A percentile compares a stretch with the other conserved stretches of the same genome.
Evolutionary conservation across 202 grass and related monocot species (phyloP).

Genomic region (Musa balbisiana): DNA sequence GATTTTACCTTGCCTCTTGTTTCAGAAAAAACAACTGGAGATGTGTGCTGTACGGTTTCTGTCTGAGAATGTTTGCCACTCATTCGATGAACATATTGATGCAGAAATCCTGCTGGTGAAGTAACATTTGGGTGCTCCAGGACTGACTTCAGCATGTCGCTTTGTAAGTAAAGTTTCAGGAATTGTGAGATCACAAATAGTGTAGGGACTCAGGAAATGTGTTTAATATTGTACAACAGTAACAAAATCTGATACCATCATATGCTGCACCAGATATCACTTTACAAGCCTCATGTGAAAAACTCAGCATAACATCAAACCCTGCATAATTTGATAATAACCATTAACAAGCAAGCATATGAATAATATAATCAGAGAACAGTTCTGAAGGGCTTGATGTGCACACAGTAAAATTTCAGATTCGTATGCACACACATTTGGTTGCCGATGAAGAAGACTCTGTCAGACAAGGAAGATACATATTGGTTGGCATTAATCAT

Average conservation of each 20-base stretch:
- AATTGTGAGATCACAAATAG: conserved; percentile 20
- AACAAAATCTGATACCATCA: neutral
- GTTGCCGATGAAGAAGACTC: neutral
- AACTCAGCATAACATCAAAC: neutral
- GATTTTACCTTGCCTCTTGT: conserved; percentile 52
- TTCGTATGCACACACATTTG: too few relatives aligned
- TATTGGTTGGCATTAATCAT: neutral
- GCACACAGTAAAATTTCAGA: too few relatives aligned
- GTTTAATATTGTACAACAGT: neutral
- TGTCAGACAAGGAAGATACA: neutral
- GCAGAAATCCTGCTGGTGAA: conserved; percentile 50
- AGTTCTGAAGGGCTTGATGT: too few relatives aligned
- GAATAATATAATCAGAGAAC: neutral
- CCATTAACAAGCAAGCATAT: neutral
- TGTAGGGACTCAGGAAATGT: neutral
- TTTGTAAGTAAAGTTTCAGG: conserved; percentile 23
- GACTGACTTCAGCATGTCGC: conserved; percentile 48
- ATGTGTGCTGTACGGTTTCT: conserved; percentile 58
- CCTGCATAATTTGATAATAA: neutral
- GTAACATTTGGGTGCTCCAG: conserved; percentile 46
- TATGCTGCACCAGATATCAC: conserved; percentile 18
- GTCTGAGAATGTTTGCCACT: conserved; percentile 49
- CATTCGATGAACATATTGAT: conserved; percentile 54
- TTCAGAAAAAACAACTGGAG: conserved; percentile 59
- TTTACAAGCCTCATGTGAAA: conserved; percentile 18